Evolutionary conservation across 1,139 yeast genomes (phyloP).

Genomic region (Meyerozyma carpophila): DNA sequence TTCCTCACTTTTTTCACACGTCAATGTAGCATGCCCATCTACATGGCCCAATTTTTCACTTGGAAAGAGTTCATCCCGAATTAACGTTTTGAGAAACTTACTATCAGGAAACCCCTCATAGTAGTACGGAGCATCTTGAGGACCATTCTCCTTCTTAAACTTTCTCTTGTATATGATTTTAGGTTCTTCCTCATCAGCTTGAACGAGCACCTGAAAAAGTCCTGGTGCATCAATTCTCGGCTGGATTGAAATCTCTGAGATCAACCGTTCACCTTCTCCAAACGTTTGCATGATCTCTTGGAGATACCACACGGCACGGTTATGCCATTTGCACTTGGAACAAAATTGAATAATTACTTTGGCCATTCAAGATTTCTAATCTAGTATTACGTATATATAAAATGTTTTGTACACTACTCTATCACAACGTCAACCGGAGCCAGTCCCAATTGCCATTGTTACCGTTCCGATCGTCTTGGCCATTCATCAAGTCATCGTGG

Average conservation of each 20-base stretch:
- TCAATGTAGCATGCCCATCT: constrained; percentile 15
- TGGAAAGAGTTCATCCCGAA: constrained; percentile 27
- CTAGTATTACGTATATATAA: background rate
- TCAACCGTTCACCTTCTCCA: constrained; percentile 20
- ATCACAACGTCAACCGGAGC: constrained; percentile 32
- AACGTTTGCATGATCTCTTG: constrained; percentile 43
- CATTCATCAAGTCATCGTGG: background rate
- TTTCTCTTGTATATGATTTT: constrained; percentile 30
- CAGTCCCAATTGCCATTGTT: constrained; percentile 29
- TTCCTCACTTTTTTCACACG: constrained; percentile 7
- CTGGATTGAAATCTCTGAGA: constrained; percentile 34
- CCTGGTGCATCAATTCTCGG: constrained; percentile 39
- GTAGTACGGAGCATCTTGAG: constrained; percentile 26
- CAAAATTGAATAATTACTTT: constrained; percentile 36
- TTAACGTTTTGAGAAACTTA: constrained; percentile 33
- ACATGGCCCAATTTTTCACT: constrained; percentile 31
- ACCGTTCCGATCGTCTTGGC: constrained; percentile 7
- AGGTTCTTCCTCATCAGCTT: constrained; percentile 8
- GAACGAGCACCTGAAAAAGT: constrained; percentile 23
- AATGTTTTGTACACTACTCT: background rate
- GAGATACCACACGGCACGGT: constrained; percentile 43
- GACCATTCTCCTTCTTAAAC: constrained; percentile 25
- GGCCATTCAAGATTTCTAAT: constrained; percentile 14
- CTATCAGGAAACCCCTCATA: constrained; percentile 46
- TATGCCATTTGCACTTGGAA: constrained; percentile 44